phyloP scores from a whole-genome alignment of 2,329 filamentous ascomycete genomes.

The Cladosporium sp. region DNA sequence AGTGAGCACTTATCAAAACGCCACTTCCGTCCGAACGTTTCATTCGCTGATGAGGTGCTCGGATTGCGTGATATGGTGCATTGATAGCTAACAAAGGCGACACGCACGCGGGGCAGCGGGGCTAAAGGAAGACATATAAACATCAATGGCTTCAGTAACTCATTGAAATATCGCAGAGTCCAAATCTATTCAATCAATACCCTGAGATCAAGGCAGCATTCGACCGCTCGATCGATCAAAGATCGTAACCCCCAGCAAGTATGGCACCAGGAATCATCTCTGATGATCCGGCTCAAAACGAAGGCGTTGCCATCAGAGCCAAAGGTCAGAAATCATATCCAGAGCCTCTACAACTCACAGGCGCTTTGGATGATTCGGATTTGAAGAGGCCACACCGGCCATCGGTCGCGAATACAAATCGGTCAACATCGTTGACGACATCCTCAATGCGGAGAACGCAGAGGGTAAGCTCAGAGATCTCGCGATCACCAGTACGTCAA shows the following conservation, averaged over 20 bases:
- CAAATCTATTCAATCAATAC: too few relatives aligned
- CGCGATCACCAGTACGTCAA: slow-evolving; percentile 38
- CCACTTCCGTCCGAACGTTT: too few relatives aligned
- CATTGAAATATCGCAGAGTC: too few relatives aligned
- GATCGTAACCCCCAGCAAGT: neutral
- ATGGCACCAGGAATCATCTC: neutral
- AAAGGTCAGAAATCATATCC: slow-evolving; percentile 4
- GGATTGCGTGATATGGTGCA: neutral
- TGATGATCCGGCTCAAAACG: neutral
- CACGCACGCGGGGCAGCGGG: too few relatives aligned
- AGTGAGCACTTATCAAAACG: too few relatives aligned
- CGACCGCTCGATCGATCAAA: too few relatives aligned
- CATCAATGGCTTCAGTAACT: too few relatives aligned
- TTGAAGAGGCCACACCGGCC: slow-evolving; percentile 57
- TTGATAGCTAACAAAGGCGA: too few relatives aligned
- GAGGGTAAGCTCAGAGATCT: slow-evolving; percentile 63
- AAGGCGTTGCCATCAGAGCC: neutral
- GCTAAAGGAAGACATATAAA: too few relatives aligned
- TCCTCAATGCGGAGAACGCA: slow-evolving; percentile 57
- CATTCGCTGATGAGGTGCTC: neutral
- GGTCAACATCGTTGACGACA: slow-evolving; percentile 58
- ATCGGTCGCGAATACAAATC: slow-evolving; percentile 61
- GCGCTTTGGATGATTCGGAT: slow-evolving; percentile 43
- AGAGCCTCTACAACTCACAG: slow-evolving; percentile 13
- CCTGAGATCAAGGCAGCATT: too few relatives aligned